Evolutionary conservation across 140 eudicot species (phyloP).

Genomic region (Oenanthe javanica): DNA sequence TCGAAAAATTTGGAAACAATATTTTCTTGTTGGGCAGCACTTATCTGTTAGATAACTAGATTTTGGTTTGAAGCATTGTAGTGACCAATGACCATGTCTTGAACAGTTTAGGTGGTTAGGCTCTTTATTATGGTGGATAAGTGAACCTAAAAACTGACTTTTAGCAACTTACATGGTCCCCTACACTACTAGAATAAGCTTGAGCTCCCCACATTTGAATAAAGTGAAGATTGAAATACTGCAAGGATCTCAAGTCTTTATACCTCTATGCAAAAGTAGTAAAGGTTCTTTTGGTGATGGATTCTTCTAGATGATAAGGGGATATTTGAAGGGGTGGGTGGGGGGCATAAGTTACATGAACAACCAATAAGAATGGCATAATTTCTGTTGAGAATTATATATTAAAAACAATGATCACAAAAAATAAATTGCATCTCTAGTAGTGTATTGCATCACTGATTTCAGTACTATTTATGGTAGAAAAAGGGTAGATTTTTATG

Average conservation of each 20-base stretch:
- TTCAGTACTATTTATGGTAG: not conserved
- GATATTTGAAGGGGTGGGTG: not conserved
- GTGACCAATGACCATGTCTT: not conserved
- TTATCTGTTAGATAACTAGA: constrained; percentile 19
- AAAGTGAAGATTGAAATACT: not conserved
- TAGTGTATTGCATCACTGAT: not conserved
- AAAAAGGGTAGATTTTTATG: not conserved
- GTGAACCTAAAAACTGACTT: constrained; percentile 25
- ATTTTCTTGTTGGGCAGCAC: constrained; percentile 6
- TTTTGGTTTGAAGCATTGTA: not conserved
- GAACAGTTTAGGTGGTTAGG: not conserved
- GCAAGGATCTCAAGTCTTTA: not conserved
- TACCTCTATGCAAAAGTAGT: constrained; percentile 4
- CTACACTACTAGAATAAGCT: constrained; percentile 3
- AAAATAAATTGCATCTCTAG: not conserved
- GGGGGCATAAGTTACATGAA: not conserved
- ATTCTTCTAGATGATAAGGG: constrained; percentile 14
- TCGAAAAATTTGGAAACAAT: not conserved
- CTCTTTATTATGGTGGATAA: constrained; percentile 11
- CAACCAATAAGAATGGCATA: constrained; percentile 22
- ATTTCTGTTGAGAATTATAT: not conserved
- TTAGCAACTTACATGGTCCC: constrained; percentile 9
- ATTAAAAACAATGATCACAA: not conserved
- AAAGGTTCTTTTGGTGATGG: constrained; percentile 18
- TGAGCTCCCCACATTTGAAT: constrained; percentile 21